phyloP scores from a whole-genome alignment of 257 asterid species.

The Jasminum sambac region DNA sequence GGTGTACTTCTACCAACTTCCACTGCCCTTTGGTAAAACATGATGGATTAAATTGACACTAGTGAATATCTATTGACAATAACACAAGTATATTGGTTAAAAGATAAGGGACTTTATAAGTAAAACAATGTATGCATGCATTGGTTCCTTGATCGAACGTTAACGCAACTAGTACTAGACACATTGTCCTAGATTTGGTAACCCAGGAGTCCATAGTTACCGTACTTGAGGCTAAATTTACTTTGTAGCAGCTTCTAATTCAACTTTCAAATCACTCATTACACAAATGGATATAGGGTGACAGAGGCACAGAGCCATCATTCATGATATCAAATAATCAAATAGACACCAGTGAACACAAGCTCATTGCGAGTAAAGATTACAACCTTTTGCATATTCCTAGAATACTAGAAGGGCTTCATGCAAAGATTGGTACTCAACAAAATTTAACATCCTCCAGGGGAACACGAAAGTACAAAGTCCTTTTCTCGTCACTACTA shows the following conservation, averaged over 20 bases:
- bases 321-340: background rate
- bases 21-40: background rate
- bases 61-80: background rate
- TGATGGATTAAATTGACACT: background rate
- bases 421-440: background rate
- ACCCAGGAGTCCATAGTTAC: background rate
- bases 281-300: background rate
- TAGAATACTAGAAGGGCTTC: background rate
- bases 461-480: background rate
- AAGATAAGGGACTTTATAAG: background rate
- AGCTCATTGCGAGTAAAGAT: background rate
- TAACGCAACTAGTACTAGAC: background rate
- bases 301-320: too few species aligned
- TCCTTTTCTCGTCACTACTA: background rate
- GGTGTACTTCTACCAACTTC: background rate
- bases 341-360: background rate
- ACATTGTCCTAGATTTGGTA: background rate
- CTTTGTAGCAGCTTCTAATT: background rate
- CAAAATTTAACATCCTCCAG: background rate
- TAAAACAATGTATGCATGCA: background rate
- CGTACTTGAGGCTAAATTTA: background rate
- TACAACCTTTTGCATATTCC: background rate
- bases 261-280: background rate
- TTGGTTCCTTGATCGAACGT: background rate
- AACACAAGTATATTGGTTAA: background rate